phyloP scores from a whole-genome alignment of 106 monocot species.

The Dendrobium officinale region DNA sequence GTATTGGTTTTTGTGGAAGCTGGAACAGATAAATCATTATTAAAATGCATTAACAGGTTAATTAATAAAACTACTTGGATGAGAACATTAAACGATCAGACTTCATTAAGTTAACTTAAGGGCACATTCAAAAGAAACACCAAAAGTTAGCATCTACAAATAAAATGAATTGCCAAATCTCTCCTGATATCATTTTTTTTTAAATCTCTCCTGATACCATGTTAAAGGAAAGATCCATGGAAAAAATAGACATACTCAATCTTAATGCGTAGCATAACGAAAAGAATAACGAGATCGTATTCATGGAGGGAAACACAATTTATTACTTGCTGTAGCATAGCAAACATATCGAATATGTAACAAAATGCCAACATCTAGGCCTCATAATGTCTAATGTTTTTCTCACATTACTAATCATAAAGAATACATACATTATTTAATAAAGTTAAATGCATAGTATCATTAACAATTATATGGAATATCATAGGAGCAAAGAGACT shows the following conservation, averaged over 20 bases:
- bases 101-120: background rate
- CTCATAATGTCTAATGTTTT: background rate
- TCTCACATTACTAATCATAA: background rate
- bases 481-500: background rate
- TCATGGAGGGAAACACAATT: background rate
- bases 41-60: background rate
- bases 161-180: background rate
- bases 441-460: background rate
- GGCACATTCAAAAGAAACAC: background rate
- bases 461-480: background rate
- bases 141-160: background rate
- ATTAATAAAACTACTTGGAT: slow-evolving; percentile 4
- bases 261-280: background rate
- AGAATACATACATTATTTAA: background rate
- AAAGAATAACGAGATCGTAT: background rate
- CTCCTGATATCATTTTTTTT: background rate
- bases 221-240: background rate
- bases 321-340: no score
- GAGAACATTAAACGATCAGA: background rate
- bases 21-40: slow-evolving; percentile 27
- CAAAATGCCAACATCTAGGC: background rate
- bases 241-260: background rate
- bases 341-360: no score
- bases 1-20: slow-evolving; percentile 68
- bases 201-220: background rate